Percentiles rank a stretch among this genome's conserved stretches.
These are phyloP conservation scores for Irineochytrium annulatum DNA, from an alignment of 192 early-diverging fungal species.

Conservation along the genomic window DNA sequence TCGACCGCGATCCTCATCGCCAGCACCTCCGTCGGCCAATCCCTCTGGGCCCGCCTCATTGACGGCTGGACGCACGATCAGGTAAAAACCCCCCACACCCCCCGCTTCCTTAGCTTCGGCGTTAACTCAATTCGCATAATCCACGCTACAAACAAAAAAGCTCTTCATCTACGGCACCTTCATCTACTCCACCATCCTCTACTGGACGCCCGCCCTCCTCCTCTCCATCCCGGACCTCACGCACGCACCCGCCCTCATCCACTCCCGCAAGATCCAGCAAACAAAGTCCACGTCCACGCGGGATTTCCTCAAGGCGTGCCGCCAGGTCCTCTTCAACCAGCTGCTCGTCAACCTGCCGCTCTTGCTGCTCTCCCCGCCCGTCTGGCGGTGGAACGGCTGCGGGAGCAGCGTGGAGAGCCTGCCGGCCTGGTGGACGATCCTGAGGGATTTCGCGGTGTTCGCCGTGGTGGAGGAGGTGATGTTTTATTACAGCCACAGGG, in stretches of 20 bases:
- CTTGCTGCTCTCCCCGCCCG: too few relatives aligned
- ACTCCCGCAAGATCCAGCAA: not conserved
- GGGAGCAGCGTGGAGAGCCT: too few relatives aligned
- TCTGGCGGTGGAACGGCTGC: too few relatives aligned
- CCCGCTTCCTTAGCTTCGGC: too few relatives aligned
- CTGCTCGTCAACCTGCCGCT: conserved; percentile 3
- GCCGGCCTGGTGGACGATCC: not conserved
- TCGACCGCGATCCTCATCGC: too few relatives aligned
- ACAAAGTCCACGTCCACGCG: not conserved
- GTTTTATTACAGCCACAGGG: conserved; percentile 82
- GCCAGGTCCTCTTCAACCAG: conserved; percentile 5
- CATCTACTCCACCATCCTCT: not conserved
- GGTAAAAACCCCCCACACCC: too few relatives aligned
- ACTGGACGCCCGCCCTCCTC: not conserved
- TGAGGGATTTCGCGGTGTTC: conserved; percentile 54
- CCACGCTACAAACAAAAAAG: too few relatives aligned
- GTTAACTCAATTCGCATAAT: too few relatives aligned
- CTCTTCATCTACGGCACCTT: not conserved
- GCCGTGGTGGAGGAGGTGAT: conserved; percentile 80
- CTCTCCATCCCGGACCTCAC: not conserved
- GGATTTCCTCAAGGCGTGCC: not conserved
- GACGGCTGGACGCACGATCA: too few relatives aligned
- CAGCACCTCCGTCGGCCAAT: too few relatives aligned
- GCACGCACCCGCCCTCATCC: not conserved
- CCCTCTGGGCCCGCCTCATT: too few relatives aligned